Evolutionary conservation across 306 rosid species (phyloP), one percentile per base, ranked within the genome.

Genomic region (Citrullus amarus): DNA sequence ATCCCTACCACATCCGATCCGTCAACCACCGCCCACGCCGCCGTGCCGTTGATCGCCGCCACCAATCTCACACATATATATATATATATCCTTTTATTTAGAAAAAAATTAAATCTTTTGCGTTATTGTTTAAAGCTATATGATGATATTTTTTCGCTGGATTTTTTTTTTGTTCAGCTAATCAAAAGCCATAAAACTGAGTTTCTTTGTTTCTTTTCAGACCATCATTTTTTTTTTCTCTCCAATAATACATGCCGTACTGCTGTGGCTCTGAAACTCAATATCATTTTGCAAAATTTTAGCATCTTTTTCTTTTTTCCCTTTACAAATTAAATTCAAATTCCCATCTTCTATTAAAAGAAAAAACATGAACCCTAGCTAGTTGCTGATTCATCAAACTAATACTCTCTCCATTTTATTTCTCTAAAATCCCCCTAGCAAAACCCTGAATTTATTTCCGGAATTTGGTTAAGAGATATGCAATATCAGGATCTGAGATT

Each of bases 211-310:
- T 36, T 36, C 41, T 39, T 7, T 48, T 7, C 57, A 71, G 41
- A 71, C 62, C 78, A 73, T 73, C 78, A 73, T 73, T 53, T 53
- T 50, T n/a, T 28, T 28, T 32, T 73, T 39, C 53, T 18, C 51
- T 60, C 18, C 61, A 72, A 72, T 46, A 72, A 46, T 72, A 55
- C n/a, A 16, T 9, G 28, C 78, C 78, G 62, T 73, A 73, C 78
- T 28, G 51, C 78, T 53, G 61, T 3, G n/a, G 11, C 20, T 70
- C 76, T 70, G 57, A 44, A 44, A 70, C 13, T 70, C 2, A 20
- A 70, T 14, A 70, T 70, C 34, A 68, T 68, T 68, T 68, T 43
- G 34, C 54, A 38, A 32, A 65, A 36, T 65, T 65, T 65, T 28
- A 65, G 25, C 1, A 7, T 36, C 53, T 10, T 38, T 41, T 62